Evolutionary conservation across 805 yeast genomes (phyloP), one percentile per base, ranked within the genome.

Genomic region (Lipomyces kockii): DNA sequence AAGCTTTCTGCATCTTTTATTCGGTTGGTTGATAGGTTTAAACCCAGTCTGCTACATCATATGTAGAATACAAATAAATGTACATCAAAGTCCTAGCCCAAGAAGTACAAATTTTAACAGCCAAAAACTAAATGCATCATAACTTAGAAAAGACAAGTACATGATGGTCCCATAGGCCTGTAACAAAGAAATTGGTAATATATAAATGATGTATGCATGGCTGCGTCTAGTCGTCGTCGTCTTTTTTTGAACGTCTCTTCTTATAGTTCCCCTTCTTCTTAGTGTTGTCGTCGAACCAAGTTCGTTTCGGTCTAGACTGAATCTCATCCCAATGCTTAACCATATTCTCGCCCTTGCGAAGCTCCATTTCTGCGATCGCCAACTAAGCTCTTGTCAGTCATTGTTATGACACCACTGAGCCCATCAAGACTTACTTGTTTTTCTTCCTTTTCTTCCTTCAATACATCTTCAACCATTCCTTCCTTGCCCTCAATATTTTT

Each of bases 241-340:
- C 22, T 11, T n/a, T 43, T 17, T 43, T 43, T 2, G 49, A 43
- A 43, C 49, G 49, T 43, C 49, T n/a, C 22, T 59, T 60, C 53
- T 65, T 65, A 14, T 53, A 49, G 60, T 60, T 60, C 27, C 43
- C 53, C 53, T 62, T 60, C 14, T 60, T 57, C 14, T 22, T 49
- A 49, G 14, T 25, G 55, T 61, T 60, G 39, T 68, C 67, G 22
- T 63, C 70, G 37, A 95, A 94, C 99, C 99, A 95, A 0, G 99
- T 95, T 81, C 99, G 87, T 79, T 86, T 92, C 43, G 99, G 98
- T 75, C 98, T 86, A 0, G 97, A 82, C 71, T 86, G 84, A 75
- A 95, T 95, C 79, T 95, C 98, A 62, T 85, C 85, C 72, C 87
- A 86, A 74, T 90, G 92, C 76, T 85, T 89, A 70, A 95, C 80